These are phyloP conservation scores for Comarum palustre DNA, from an alignment of 306 rosid genomes.

Conservation along the genomic window DNA sequence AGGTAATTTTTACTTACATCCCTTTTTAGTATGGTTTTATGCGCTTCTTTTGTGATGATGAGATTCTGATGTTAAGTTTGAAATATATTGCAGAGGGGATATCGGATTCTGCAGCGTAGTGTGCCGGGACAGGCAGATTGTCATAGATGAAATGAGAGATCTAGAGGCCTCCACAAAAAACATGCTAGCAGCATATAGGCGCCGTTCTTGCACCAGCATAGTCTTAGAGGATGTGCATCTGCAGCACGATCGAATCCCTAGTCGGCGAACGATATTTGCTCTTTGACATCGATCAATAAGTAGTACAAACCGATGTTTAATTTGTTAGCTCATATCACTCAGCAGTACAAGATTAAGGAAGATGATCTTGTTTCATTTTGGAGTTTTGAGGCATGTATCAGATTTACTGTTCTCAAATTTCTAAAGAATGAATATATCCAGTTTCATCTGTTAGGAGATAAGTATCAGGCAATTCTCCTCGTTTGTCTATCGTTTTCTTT, in stretches of 20 bases:
- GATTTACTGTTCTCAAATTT: neutral
- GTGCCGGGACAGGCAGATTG: constrained; percentile 46
- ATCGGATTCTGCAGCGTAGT: constrained; percentile 45
- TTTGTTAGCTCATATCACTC: neutral
- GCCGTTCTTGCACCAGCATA: constrained; percentile 10
- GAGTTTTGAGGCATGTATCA: neutral
- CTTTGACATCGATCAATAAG: neutral
- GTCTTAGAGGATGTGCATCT: constrained; percentile 21
- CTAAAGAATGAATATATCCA: neutral
- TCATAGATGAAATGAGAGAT: constrained; percentile 38
- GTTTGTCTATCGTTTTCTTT: neutral
- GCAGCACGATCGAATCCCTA: constrained; percentile 7
- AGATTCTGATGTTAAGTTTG: neutral
- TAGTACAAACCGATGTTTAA: neutral
- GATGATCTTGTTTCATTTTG: neutral
- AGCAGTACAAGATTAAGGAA: neutral
- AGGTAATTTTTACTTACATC: no score
- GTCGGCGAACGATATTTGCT: constrained; percentile 10
- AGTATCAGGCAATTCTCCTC: neutral
- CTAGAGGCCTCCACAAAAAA: constrained; percentile 42
- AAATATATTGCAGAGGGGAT: constrained; percentile 42
- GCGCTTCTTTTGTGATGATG: neutral
- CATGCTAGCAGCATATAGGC: constrained; percentile 29
- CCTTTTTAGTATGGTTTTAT: no score
- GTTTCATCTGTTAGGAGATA: neutral